Evolutionary conservation across 768 basidiomycete species (phyloP), one percentile per base, ranked within the genome.

Genomic region (Vararia minispora): DNA sequence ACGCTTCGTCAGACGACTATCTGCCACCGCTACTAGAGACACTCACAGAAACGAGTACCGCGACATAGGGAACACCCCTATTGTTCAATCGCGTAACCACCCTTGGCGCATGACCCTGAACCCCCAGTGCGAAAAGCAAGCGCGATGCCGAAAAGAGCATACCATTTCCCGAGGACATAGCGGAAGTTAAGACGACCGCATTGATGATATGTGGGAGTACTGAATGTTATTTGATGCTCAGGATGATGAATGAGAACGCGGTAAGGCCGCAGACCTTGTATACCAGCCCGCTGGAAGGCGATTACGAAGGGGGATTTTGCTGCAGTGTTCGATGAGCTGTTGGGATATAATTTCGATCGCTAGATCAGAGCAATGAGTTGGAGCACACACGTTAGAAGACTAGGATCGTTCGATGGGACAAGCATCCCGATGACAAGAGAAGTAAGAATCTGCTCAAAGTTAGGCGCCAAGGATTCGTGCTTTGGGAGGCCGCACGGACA

Each of bases 271-370:
- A 6, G 3, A 47, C 46, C 44, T 35, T 45, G 45, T 21, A 47
- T 34, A 32, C 46, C 46, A 8, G 46, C 46, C 6, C 33, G 39
- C 20, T 42, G 39, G 26, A 47, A 47, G 11, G 41, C 46, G 14
- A 47, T 35, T 4, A 47, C 46, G 23, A 47, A 47, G 9, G 46
- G 46, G 8, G 46, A 47, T 39, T 37, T 35, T 41, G 28, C 46
- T 47, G 30, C 13, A 28, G 16, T 5, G 12, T 14, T 12, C 32
- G 18, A 6, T 9, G 9, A 11, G 21, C 20, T 12, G n/a, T 18
- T 24, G 13, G 12, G 14, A 32, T 17, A n/a, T n/a, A n/a, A n/a
- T n/a, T n/a, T n/a, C n/a, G n/a, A n/a, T n/a, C n/a, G n/a, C n/a
- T n/a, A n/a, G n/a, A n/a, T n/a, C 2, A 28, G 11, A 38, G 35